Evolutionary conservation across 2,329 filamentous ascomycete species (phyloP).

Genomic region (Thielaviopsis ethacetica): DNA sequence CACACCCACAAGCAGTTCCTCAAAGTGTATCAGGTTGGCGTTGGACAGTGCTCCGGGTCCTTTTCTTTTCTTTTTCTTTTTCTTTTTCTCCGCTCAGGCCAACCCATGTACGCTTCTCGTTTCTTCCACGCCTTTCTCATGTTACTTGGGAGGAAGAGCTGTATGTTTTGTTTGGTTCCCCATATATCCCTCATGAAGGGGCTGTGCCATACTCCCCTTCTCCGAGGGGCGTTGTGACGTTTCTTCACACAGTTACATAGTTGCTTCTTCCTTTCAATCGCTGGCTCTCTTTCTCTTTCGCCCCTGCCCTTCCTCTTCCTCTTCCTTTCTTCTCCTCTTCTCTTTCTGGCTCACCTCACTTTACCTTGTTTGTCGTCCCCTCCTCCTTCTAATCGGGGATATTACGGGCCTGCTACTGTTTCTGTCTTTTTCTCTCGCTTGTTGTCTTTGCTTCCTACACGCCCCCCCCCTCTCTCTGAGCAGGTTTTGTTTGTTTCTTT

Average conservation of each 20-base stretch:
- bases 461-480: too few species aligned
- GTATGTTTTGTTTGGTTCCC: too few species aligned
- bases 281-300: background rate
- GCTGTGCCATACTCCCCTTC: background rate
- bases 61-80: background rate
- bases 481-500: too few species aligned
- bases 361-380: background rate
- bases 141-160: too few species aligned
- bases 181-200: too few species aligned
- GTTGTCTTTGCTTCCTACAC: background rate
- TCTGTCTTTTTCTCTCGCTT: background rate
- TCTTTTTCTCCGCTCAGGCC: background rate
- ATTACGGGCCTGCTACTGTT: background rate
- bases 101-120: background rate
- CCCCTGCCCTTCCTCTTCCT: background rate
- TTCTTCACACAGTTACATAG: background rate
- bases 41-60: background rate
- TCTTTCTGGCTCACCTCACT: too few species aligned
- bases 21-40: background rate
- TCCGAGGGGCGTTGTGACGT: background rate
- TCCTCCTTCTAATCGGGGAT: background rate
- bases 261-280: too few species aligned
- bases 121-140: too few species aligned
- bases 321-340: too few species aligned
- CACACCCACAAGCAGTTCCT: background rate